Evolutionary conservation across 257 asterid species (phyloP).

Genomic region (Petrea volubilis): DNA sequence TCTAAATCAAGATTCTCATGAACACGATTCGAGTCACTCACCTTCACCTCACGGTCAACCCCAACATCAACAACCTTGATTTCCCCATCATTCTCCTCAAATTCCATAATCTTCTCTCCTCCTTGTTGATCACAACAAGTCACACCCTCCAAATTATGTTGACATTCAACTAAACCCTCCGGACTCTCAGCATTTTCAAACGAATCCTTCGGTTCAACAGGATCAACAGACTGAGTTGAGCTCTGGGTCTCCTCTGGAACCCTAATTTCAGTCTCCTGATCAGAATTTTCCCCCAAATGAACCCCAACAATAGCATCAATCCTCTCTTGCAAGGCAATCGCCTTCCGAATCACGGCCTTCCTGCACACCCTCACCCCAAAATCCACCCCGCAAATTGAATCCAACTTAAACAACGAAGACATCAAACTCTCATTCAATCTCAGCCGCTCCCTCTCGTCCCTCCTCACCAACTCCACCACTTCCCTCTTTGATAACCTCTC

Average conservation of each 20-base stretch:
- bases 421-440: slow-evolving; percentile 66
- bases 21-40: not conserved
- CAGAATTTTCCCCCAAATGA: slow-evolving; percentile 5
- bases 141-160: not conserved
- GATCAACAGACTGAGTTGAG: not conserved
- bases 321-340: slow-evolving; percentile 65
- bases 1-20: not conserved
- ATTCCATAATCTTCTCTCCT: not conserved
- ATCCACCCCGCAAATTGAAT: slow-evolving; percentile 63
- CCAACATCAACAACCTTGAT: slow-evolving; percentile 22
- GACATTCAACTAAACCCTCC: not conserved
- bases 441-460: slow-evolving; percentile 56
- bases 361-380: slow-evolving; percentile 66
- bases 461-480: slow-evolving; percentile 41
- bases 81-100: slow-evolving; percentile 8
- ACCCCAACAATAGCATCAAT: slow-evolving; percentile 47
- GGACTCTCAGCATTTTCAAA: not conserved
- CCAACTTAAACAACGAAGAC: slow-evolving; percentile 69
- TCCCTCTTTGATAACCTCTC: slow-evolving; percentile 38
- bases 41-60: slow-evolving; percentile 34
- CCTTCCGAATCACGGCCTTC: slow-evolving; percentile 67
- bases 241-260: not conserved
- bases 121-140: not conserved
- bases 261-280: slow-evolving; percentile 5
- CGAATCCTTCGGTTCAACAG: not conserved